Conservation (phyloP, 208 protist species). For the Leishmania lainsoni region DNA sequence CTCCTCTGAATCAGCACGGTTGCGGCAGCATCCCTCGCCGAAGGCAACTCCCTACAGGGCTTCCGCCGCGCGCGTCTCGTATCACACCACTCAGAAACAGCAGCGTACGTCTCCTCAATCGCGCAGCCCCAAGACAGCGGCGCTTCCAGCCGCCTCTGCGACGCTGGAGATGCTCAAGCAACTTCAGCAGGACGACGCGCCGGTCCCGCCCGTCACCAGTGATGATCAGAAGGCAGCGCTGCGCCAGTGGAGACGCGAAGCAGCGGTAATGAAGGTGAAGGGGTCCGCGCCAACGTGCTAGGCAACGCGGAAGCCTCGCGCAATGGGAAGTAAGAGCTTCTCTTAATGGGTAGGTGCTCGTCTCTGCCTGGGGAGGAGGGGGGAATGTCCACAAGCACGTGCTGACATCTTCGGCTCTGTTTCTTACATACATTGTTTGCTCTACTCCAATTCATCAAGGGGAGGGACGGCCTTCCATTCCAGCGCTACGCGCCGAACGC, state of each 20-base stretch:
- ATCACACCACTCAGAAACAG: not conserved
- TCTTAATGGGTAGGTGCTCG: not conserved
- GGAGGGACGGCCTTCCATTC: not conserved
- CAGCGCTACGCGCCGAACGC: not conserved
- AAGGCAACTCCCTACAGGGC: not conserved
- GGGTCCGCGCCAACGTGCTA: conserved; percentile 8
- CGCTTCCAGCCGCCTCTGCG: not conserved
- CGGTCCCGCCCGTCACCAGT: conserved; percentile 2
- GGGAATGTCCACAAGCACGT: not conserved
- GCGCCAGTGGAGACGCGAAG: conserved; percentile 40
- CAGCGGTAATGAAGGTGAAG: conserved; percentile 14
- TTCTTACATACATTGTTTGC: not conserved
- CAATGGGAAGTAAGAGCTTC: not conserved
- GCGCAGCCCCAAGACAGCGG: not conserved
- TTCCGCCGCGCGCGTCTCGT: not conserved
- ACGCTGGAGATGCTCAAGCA: conserved; percentile 23
- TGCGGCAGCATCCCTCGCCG: not conserved
- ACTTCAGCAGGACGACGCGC: conserved; percentile 17
- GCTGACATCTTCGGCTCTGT: not conserved
- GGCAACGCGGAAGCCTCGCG: not conserved
- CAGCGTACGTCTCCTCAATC: not conserved
- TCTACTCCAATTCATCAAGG: not conserved
- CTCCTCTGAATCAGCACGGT: not conserved
- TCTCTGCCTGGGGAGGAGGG: not conserved
- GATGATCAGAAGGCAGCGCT: conserved; percentile 31